A percentile compares a stretch with the other conserved stretches of the same genome.
phyloP scores from a whole-genome alignment of 2,329 filamentous ascomycete species.

The Colletotrichum lindemuthianum region DNA sequence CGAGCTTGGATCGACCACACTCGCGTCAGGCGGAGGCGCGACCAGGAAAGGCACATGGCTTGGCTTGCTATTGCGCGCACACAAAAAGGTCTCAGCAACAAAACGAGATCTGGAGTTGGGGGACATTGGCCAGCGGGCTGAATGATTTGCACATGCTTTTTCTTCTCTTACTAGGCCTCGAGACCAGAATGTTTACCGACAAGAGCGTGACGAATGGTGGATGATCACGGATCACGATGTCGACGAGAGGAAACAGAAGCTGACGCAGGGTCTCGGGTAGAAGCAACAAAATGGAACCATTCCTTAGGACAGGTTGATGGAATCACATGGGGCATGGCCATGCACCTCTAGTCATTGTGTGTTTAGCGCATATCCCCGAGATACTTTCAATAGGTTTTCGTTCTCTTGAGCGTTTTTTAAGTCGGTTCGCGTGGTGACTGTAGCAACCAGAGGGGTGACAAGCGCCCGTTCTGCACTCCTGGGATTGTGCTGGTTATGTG shows the following conservation, averaged over 20 bases:
- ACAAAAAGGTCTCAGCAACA: conserved; percentile 30
- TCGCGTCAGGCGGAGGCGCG: conserved; percentile 19
- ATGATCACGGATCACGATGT: conserved; percentile 29
- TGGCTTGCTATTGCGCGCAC: conserved; percentile 30
- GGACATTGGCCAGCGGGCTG: conserved; percentile 34
- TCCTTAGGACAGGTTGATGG: conserved; percentile 28
- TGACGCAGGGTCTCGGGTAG: conserved; percentile 15
- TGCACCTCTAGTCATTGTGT: conserved; percentile 21
- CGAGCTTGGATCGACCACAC: conserved; percentile 13
- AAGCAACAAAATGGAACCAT: conserved; percentile 20
- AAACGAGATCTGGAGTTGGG: conserved; percentile 35
- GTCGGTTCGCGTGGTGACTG: not conserved
- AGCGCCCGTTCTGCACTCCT: not conserved
- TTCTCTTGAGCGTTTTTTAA: not conserved
- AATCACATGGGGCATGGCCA: conserved; percentile 33
- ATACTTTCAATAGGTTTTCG: conserved; percentile 33
- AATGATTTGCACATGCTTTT: conserved; percentile 36
- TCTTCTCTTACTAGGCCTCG: conserved; percentile 17
- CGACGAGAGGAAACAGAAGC: conserved; percentile 19
- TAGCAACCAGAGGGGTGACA: not conserved
- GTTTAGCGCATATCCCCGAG: conserved; percentile 30
- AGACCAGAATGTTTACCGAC: conserved; percentile 13
- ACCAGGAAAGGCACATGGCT: conserved; percentile 23
- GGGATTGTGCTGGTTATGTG: conserved; percentile 12
- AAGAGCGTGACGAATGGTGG: conserved; percentile 7